These are phyloP conservation scores for Trichoderma koningii DNA, from an alignment of 2,329 filamentous ascomycete species.

Conservation along the genomic window DNA sequence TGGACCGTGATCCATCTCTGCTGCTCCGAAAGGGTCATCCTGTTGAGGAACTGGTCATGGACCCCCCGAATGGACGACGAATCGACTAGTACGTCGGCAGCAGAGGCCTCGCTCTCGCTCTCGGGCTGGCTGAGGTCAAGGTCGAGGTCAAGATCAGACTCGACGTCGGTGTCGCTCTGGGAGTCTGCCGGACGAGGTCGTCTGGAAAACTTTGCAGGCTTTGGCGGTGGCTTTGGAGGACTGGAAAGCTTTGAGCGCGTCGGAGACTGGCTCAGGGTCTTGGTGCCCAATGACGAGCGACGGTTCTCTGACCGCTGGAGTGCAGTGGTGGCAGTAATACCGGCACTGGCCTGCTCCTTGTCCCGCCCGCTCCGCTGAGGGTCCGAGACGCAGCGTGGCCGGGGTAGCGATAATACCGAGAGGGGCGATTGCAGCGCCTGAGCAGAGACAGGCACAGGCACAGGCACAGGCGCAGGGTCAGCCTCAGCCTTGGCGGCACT, in stretches of 20 bases:
- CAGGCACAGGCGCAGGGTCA: not conserved
- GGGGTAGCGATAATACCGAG: constrained; percentile 25
- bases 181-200: constrained; percentile 17
- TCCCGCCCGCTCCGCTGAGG: constrained; percentile 24
- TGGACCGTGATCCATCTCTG: constrained; percentile 78
- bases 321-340: constrained; percentile 17
- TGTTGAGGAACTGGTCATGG: constrained; percentile 55
- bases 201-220: constrained; percentile 25
- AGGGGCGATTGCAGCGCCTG: constrained; percentile 12
- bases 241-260: constrained; percentile 25
- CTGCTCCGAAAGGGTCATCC: constrained; percentile 66
- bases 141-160: constrained; percentile 35
- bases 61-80: constrained; percentile 46
- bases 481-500: constrained; percentile 2
- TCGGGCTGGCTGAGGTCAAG: too few relatives aligned
- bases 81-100: constrained; percentile 40
- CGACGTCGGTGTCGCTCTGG: constrained; percentile 4
- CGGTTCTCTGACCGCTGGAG: constrained; percentile 27
- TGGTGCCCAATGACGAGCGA: constrained; percentile 30
- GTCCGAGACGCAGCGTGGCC: constrained; percentile 22
- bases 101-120: constrained; percentile 34
- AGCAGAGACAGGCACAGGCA: not conserved
- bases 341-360: constrained; percentile 17
- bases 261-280: constrained; percentile 20
- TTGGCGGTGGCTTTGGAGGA: constrained; percentile 22